Evolutionary conservation across 2,329 filamentous ascomycete species (phyloP), one percentile per base, ranked within the genome.

Genomic region (Cephalotrichum gorgonifer): DNA sequence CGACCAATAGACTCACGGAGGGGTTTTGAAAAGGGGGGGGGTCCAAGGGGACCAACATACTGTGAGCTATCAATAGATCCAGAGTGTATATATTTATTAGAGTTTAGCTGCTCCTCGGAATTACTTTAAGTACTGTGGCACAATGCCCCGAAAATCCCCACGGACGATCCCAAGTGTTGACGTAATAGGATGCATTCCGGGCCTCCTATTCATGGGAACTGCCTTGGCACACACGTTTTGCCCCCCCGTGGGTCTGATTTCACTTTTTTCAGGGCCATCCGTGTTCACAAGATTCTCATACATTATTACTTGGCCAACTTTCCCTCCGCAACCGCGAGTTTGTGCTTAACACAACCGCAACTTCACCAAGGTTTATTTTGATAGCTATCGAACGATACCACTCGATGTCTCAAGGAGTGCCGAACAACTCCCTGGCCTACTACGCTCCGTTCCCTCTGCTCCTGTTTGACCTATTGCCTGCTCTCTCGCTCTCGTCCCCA

Each of bases 1-100:
- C 65, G 85, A 93, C 66, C 80, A 89, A 75, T 93, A 83, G 27
- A 22, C 30, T 39, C 35, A n/a, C n/a, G n/a, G 25, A 15, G 7
- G 23, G 22, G 43, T n/a, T 23, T 17, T 6, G 41, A 26, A 14
- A 17, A 25, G 35, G 35, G 5, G 30, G 35, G 17, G n/a, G 35
- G 22, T 20, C 30, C 30, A 6, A n/a, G 12, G 35, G 35, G 17
- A 11, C 35, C 17, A 20, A 20, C 35, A 39, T 20, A 22, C 35
- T 22, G 35, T 39, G 35, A 39, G 35, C 35, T 39, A 39, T 20
- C 22, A 15, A 30, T 25, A 39, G 23, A 22, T 25, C 23, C 22
- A 41, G 27, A 17, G 23, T 47, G 45, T 47, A 47, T 33, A 47
- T 47, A 47, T 28, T 39, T 22, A 20, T 22, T 39, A 39, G 35